Percentiles rank a stretch among this genome's conserved stretches.
phyloP scores from a whole-genome alignment of 1,139 yeast species.

The Trichomonascaceae sp. region DNA sequence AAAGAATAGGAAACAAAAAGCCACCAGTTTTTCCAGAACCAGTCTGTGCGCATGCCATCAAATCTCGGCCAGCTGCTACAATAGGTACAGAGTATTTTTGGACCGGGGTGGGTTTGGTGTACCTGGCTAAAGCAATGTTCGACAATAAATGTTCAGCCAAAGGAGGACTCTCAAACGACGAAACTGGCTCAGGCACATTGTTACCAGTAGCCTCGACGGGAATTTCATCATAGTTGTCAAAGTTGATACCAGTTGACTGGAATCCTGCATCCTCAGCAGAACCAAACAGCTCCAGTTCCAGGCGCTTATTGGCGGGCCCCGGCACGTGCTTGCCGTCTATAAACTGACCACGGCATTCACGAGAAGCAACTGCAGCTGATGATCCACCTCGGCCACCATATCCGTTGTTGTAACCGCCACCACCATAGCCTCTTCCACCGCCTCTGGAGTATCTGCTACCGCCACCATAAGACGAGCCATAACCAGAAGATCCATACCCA shows the following conservation, averaged over 20 bases:
- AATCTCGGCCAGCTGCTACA: slow-evolving; percentile 90
- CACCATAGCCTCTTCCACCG: slow-evolving; percentile 28
- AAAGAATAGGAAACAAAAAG: slow-evolving; percentile 93
- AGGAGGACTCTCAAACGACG: slow-evolving; percentile 86
- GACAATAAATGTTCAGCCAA: slow-evolving; percentile 80
- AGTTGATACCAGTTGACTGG: slow-evolving; percentile 96
- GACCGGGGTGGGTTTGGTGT: slow-evolving; percentile 95
- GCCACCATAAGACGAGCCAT: slow-evolving; percentile 18
- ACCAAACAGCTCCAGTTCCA: slow-evolving; percentile 84
- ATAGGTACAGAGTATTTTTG: slow-evolving; percentile 98
- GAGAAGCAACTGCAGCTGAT: slow-evolving; percentile 33
- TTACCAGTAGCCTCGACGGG: slow-evolving; percentile 98
- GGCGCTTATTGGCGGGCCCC: slow-evolving; percentile 60
- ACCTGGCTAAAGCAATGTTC: slow-evolving; percentile 82
- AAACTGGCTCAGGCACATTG: slow-evolving; percentile 89
- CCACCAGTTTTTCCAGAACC: slow-evolving; percentile 99
- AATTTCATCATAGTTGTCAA: slow-evolving; percentile 95
- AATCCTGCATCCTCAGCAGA: slow-evolving; percentile 71
- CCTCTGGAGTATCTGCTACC: slow-evolving; percentile 25
- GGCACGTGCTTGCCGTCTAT: slow-evolving; percentile 86
- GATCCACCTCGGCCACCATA: slow-evolving; percentile 34
- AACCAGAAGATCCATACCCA: slow-evolving; percentile 15
- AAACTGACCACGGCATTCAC: slow-evolving; percentile 44
- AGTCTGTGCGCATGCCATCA: slow-evolving; percentile 99
- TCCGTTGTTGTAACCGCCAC: slow-evolving; percentile 24